A percentile compares a stretch with the other conserved stretches of the same genome.
Conservation (phyloP, 169 alveolate species). For the Eimeria nieschulzi region DNA sequence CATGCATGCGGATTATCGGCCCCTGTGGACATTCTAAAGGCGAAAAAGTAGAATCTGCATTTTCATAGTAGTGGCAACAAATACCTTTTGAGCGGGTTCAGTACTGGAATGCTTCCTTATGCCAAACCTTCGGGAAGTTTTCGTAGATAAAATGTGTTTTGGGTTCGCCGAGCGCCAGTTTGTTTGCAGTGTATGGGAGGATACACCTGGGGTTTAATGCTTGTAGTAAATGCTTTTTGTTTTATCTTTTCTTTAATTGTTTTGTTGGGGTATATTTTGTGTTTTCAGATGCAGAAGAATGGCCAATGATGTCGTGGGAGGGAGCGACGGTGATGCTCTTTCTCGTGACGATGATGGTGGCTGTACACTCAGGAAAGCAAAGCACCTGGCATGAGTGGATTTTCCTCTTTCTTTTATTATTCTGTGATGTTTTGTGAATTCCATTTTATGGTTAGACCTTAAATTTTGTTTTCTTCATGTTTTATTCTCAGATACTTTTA, state of each 20-base stretch:
- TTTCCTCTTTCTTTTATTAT: not conserved
- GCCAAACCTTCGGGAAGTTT: too few species aligned
- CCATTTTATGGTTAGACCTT: too few species aligned
- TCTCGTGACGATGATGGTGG: slow-evolving; percentile 41
- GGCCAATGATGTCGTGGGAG: slow-evolving; percentile 65
- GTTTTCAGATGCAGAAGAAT: slow-evolving; percentile 30
- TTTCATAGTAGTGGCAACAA: too few species aligned
- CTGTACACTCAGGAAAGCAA: slow-evolving; percentile 56
- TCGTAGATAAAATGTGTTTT: too few species aligned
- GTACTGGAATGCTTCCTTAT: too few species aligned
- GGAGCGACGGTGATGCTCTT: slow-evolving; percentile 50
- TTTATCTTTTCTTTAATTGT: not conserved
- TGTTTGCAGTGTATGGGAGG: too few species aligned
- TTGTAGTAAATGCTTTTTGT: too few species aligned
- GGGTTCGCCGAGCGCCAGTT: too few species aligned
- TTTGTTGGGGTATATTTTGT: not conserved
- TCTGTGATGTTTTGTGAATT: not conserved
- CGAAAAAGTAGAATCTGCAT: too few species aligned
- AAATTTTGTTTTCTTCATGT: not conserved
- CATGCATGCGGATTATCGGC: not conserved
- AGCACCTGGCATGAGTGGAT: not conserved
- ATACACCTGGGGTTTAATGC: too few species aligned
- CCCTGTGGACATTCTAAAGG: too few species aligned
- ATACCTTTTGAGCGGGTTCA: too few species aligned
- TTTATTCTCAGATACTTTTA: not conserved